Evolutionary conservation across 2,329 filamentous ascomycete genomes (phyloP), one percentile per base, ranked within the genome.

Genomic region (Thelonectria rubi): DNA sequence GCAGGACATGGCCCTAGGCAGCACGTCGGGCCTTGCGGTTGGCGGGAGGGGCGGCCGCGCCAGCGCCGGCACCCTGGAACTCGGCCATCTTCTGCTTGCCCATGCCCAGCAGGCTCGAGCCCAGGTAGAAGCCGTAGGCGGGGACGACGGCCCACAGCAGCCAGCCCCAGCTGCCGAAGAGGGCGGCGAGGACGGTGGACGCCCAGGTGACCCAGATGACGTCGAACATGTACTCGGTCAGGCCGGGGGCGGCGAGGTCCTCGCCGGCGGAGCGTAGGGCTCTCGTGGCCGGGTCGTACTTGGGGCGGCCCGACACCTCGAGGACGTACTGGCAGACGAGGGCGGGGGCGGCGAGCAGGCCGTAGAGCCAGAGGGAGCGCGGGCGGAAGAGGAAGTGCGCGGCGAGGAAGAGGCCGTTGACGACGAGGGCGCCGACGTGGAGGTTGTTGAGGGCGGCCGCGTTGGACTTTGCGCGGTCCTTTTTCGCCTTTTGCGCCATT

Each of bases 161-260:
- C 85, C 84, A 88, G 14, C 80, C 91, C 80, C 90, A 90, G 75
- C 97, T 93, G 4, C 95, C 95, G 49, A 94, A 86, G 26, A 97
- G 65, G 15, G 90, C 84, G 14, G 90, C 93, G n/a, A 90, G 77
- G 9, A 89, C 78, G 42, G 92, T 81, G 55, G 89, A 91, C 11
- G 87, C 88, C 89, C 94, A 97, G 0, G 93, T 97, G 80, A 97
- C 93, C 86, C 97, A 98, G 55, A 97, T 82, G 51, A 97, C 87
- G 79, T 99, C 95, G 85, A 97, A 99, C 91, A 98, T 92, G 82
- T 96, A 98, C 79, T 97, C 95, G 11, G 94, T 98, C 81, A 99
- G 80, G 5, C 95, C 95, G 34, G 90, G 86, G 10, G 93, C 92
- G 55, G 91, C 88, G 53, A 99, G 86, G 76, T 99, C 95, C 75